Percentiles rank a stretch among this genome's conserved stretches.
phyloP scores from a whole-genome alignment of 1,284 basidiomycete genomes.

The Boletus putidus region DNA sequence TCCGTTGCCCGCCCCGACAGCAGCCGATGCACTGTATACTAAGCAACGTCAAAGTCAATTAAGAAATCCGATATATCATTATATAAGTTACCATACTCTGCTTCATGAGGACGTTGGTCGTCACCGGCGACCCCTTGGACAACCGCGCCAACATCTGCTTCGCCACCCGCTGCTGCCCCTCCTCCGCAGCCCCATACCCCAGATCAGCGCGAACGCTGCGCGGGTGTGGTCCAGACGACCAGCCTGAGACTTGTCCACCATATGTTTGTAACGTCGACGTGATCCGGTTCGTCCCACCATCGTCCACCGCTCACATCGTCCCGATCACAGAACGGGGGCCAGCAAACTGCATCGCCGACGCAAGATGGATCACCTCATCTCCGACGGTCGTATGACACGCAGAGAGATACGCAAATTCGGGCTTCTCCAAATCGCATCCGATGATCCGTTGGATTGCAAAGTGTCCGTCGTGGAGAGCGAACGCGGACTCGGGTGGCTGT shows the following conservation, averaged over 20 bases:
- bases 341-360: conserved; percentile 5
- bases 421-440: too few species aligned
- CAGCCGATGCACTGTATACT: background rate
- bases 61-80: background rate
- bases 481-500: too few species aligned
- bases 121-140: conserved; percentile 12
- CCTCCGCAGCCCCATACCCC: conserved; percentile 38
- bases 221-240: too few species aligned
- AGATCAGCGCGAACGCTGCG: too few species aligned
- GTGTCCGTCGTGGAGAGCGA: too few species aligned
- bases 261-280: too few species aligned
- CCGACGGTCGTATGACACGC: background rate
- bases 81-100: background rate
- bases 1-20: background rate
- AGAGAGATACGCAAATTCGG: background rate
- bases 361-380: conserved; percentile 5
- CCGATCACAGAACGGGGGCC: conserved; percentile 1
- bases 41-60: background rate
- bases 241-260: too few species aligned
- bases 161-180: conserved; percentile 43
- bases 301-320: background rate
- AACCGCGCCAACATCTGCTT: conserved; percentile 43
- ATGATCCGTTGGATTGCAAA: background rate
- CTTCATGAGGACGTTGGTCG: background rate
- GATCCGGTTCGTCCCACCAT: background rate